Percentiles rank a stretch among this genome's conserved stretches.
phyloP scores from a whole-genome alignment of 257 asterid species.

The Solanum chmielewskii region DNA sequence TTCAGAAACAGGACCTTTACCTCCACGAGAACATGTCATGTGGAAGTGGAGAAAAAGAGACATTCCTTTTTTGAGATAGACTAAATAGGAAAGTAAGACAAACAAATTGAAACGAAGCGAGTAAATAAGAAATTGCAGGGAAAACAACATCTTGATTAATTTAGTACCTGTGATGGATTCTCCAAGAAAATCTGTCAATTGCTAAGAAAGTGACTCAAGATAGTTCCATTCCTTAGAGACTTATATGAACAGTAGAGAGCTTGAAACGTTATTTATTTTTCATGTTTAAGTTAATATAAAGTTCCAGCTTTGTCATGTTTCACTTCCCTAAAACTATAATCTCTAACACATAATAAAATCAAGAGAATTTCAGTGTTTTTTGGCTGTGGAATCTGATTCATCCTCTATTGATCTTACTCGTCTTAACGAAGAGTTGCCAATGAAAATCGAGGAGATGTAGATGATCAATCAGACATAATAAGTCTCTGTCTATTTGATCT shows the following conservation, averaged over 20 bases:
- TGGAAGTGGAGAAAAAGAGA: neutral
- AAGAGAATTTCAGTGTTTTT: neutral
- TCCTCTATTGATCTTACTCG: neutral
- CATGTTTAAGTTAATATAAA: neutral
- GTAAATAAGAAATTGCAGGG: neutral
- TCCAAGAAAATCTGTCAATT: neutral
- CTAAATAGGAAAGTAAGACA: neutral
- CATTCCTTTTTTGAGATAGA: neutral
- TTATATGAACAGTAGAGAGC: neutral
- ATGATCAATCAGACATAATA: slow-evolving; percentile 21
- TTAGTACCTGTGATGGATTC: neutral
- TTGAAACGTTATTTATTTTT: neutral
- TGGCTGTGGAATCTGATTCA: neutral
- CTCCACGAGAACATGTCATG: neutral
- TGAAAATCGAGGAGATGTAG: neutral
- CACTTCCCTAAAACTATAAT: neutral
- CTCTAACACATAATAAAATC: neutral
- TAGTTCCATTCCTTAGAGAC: neutral
- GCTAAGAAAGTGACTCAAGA: neutral
- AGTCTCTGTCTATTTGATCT: slow-evolving; percentile 33
- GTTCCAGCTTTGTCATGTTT: neutral
- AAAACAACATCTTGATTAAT: neutral
- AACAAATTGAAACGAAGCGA: neutral
- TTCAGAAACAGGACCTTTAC: neutral
- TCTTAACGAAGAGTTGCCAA: neutral